Evolutionary conservation across 768 basidiomycete genomes (phyloP), one percentile per base, ranked within the genome.

Genomic region (Tremella yokohamensis): DNA sequence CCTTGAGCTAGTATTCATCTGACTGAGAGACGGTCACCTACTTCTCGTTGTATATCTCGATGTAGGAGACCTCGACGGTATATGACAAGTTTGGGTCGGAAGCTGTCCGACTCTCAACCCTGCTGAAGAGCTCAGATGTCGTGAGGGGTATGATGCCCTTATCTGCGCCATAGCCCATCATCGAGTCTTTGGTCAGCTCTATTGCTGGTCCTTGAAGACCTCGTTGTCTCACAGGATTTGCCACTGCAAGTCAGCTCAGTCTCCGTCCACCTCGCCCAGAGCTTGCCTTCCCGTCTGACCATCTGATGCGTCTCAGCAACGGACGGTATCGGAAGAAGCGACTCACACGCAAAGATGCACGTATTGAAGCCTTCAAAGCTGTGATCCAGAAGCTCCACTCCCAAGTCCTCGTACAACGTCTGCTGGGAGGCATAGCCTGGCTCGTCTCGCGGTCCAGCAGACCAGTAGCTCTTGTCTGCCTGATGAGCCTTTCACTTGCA

Each of bases 81-180:
- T 91, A 94, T 57, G 80, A 84, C 59, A 91, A 66, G 66, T 86
- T 85, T 9, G 84, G 76, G 70, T 92, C 88, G 51, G 69, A 74
- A 1, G 80, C 79, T 64, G 79, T 84, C 76, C 87, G 85, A 29
- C 81, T 72, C 45, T 81, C 82, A 49, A 93, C 89, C 54, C 93
- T 86, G 63, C 83, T 80, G 77, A 99, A 99, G 26, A 99, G 81
- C 75, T 96, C 92, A 50, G 84, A 85, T 69, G 94, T 98, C 47
- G 92, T 96, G 44, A 96, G 83, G 24, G 94, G 94, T 62, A 97
- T 98, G 72, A 99, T 94, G 54, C 94, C 94, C 78, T 96, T 96
- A 82, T 98, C 94, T 47, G 83, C 81, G 29, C 92, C 92, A 72
- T 97, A 80, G 26, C 78, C 79, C 78, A 80, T 79, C 78, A 80